phyloP scores from a whole-genome alignment of 1,284 basidiomycete genomes.

The Trametes polyzona region DNA sequence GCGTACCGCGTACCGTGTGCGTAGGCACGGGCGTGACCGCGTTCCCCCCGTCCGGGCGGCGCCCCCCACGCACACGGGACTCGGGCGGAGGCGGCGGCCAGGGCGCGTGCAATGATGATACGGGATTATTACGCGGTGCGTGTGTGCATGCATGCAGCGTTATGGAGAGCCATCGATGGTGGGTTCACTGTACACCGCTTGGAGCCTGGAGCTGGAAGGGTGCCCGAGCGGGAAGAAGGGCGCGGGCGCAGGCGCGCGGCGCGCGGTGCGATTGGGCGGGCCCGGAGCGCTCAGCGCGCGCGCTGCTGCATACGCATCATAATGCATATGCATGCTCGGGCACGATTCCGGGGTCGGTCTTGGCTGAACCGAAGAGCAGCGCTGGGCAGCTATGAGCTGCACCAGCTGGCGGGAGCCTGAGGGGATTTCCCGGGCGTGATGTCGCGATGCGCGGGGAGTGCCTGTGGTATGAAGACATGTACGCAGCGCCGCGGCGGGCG shows the following conservation, averaged over 20 bases:
- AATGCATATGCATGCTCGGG: conserved; percentile 10
- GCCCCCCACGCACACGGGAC: too few species aligned
- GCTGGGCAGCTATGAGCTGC: too few species aligned
- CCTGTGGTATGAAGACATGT: too few species aligned
- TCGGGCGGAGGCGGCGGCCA: not conserved
- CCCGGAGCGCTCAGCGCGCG: not conserved
- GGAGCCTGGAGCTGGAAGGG: conserved; percentile 14
- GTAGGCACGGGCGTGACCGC: not conserved
- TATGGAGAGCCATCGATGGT: conserved; percentile 5
- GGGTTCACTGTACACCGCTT: too few species aligned
- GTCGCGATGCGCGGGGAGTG: conserved; percentile 7
- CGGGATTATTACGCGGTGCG: conserved; percentile 2
- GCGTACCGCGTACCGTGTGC: not conserved
- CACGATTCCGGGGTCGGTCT: conserved; percentile 12
- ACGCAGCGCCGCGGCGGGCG: too few species aligned
- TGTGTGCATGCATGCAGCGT: not conserved
- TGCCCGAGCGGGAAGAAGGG: too few species aligned
- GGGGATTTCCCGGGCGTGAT: conserved; percentile 8
- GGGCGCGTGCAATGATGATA: not conserved
- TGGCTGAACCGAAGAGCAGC: conserved; percentile 16
- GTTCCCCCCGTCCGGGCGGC: too few species aligned
- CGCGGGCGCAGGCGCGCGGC: too few species aligned
- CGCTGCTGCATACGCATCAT: too few species aligned
- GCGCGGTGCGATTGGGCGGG: conserved; percentile 2
- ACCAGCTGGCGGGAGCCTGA: too few species aligned